These are phyloP conservation scores for Zygosaccharomyces sapae DNA, from an alignment of 1,139 yeast species.

Conservation along the genomic window DNA sequence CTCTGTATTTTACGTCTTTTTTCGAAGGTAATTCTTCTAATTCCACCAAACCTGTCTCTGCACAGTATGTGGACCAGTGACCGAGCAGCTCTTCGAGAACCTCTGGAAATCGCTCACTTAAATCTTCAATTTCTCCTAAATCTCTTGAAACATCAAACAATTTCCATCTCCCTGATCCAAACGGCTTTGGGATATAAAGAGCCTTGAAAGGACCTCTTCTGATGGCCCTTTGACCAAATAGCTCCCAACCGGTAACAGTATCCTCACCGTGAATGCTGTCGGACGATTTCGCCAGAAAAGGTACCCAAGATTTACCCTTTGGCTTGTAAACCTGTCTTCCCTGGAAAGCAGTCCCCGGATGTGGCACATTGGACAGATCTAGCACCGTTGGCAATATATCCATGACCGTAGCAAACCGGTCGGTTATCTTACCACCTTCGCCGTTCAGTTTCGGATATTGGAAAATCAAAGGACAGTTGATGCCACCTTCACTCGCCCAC, in stretches of 20 bases:
- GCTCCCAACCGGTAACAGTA: slow-evolving; percentile 55
- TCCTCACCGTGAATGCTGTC: slow-evolving; percentile 43
- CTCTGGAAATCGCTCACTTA: slow-evolving; percentile 38
- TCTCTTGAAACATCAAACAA: slow-evolving; percentile 44
- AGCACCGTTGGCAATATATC: slow-evolving; percentile 53
- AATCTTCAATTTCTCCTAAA: slow-evolving; percentile 48
- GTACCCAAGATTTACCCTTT: slow-evolving; percentile 43
- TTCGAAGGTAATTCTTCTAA: slow-evolving; percentile 21
- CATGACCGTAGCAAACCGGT: slow-evolving; percentile 53
- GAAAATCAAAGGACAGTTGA: slow-evolving; percentile 49
- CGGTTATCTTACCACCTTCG: slow-evolving; percentile 35
- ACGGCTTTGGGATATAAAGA: slow-evolving; percentile 46
- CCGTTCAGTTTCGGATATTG: slow-evolving; percentile 39
- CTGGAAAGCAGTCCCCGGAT: slow-evolving; percentile 42
- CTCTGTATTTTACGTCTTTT: neutral
- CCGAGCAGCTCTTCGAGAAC: slow-evolving; percentile 41
- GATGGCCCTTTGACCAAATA: slow-evolving; percentile 53
- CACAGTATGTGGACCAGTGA: slow-evolving; percentile 52
- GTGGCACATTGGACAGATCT: slow-evolving; percentile 45
- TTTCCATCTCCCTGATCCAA: slow-evolving; percentile 50
- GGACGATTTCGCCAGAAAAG: slow-evolving; percentile 33
- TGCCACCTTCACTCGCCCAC: slow-evolving; percentile 54
- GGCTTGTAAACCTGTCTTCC: slow-evolving; percentile 42
- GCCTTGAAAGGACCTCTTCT: slow-evolving; percentile 51
- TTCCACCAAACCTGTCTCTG: slow-evolving; percentile 52